Percentiles rank a stretch among this genome's conserved stretches.
Conservation (phyloP, 2,329 filamentous ascomycete genomes). For the Penicillium aurantiogriseum region DNA sequence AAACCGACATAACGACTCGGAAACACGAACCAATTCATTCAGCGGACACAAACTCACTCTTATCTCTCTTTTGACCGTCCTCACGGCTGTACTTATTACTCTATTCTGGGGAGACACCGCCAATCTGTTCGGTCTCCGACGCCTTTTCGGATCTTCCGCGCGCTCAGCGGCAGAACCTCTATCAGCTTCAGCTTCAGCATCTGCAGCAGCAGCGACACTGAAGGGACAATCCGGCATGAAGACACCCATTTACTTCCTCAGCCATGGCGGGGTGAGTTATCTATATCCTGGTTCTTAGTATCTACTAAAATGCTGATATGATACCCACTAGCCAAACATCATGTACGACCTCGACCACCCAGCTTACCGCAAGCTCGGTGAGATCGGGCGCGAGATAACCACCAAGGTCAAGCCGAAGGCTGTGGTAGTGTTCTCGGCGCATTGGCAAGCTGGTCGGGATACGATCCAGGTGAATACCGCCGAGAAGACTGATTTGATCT, state of each 20-base stretch:
- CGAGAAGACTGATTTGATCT: conserved; percentile 65
- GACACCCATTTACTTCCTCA: conserved; percentile 55
- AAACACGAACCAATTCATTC: background rate
- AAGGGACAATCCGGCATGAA: conserved; percentile 21
- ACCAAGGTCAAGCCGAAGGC: conserved; percentile 67
- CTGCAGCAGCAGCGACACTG: background rate
- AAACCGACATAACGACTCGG: conserved; percentile 1
- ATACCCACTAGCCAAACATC: conserved; percentile 52
- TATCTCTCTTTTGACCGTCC: conserved; percentile 19
- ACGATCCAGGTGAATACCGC: conserved; percentile 65
- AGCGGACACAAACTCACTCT: conserved; percentile 13
- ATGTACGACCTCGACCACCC: conserved; percentile 69
- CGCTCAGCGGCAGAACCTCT: conserved; percentile 2
- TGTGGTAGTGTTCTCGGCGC: conserved; percentile 73
- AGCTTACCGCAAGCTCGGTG: conserved; percentile 62
- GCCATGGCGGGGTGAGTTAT: conserved; percentile 47
- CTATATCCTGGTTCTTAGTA: background rate
- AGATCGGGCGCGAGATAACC: conserved; percentile 69
- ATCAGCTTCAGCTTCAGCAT: conserved; percentile 7
- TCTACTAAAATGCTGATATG: background rate
- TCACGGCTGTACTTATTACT: conserved; percentile 23
- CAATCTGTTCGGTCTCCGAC: conserved; percentile 31
- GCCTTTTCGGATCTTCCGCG: conserved; percentile 20
- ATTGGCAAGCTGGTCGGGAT: conserved; percentile 64
- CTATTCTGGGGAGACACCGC: conserved; percentile 19